Percentiles rank a stretch among this genome's conserved stretches.
Conservation (phyloP, 108 stramenopile genomes). For the Schizochytrium sp. region DNA sequence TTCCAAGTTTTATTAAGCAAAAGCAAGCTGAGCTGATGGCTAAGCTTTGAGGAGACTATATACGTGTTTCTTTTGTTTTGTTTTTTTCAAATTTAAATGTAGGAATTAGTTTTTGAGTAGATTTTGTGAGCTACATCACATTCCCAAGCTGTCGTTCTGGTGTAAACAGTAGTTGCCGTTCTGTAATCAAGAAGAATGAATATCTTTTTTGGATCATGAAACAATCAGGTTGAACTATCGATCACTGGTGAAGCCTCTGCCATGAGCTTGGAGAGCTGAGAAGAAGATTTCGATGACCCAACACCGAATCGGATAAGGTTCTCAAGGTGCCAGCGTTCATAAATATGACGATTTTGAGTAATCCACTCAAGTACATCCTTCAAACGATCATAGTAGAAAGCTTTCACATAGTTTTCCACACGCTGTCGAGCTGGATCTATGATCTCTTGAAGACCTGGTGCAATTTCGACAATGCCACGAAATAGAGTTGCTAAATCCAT, state of each 20-base stretch:
- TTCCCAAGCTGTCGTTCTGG: too few species aligned
- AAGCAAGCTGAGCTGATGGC: too few species aligned
- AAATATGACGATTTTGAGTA: not conserved
- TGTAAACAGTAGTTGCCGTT: too few species aligned
- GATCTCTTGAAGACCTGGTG: not conserved
- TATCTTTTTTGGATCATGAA: too few species aligned
- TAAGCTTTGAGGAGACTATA: too few species aligned
- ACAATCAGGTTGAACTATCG: not conserved
- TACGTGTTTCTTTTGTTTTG: too few species aligned
- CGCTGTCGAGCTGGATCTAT: slow-evolving; percentile 10
- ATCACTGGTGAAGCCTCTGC: not conserved
- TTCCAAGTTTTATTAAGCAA: too few species aligned
- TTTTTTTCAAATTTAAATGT: too few species aligned
- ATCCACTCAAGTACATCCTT: slow-evolving; percentile 43
- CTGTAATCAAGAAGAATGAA: too few species aligned
- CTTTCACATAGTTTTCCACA: slow-evolving; percentile 32
- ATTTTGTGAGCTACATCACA: too few species aligned
- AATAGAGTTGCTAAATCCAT: slow-evolving; percentile 34
- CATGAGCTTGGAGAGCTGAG: not conserved
- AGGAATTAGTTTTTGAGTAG: too few species aligned
- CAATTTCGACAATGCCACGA: not conserved
- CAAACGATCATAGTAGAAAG: slow-evolving; percentile 36
- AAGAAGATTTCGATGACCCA: not conserved
- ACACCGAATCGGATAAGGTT: slow-evolving; percentile 29
- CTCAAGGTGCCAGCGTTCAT: slow-evolving; percentile 47